Base-by-base conservation (phyloP, 208 protist genomes). In the Acanthamoeba castellanii region DNA sequence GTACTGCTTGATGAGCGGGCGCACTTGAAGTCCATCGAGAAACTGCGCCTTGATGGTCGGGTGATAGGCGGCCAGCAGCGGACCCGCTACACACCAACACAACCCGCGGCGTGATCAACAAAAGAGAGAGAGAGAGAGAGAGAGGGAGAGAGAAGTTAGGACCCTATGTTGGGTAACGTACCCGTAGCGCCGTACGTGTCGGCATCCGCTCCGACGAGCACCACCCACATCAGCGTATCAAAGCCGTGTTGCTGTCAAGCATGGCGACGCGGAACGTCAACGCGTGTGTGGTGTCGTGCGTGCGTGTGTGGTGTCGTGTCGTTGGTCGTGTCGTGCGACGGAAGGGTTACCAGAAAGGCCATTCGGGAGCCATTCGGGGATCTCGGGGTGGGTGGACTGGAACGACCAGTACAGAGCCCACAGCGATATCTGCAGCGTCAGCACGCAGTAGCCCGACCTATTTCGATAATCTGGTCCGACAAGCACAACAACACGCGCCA, bases 391-490 rank as follows among this genome's bases (percentile, higher is more conserved):
- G 68, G 20, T 16, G 9, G 16, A 16, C 42, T 52, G 57, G 74
- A 94, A 94, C 16, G 50, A 70, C 90, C 90, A 94, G 34, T 94
- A 47, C 27, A 94, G 90, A 9, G 90, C 68, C 90, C 90, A 94
- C 61, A 94, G 30, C 47, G 90, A 72, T 3, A 94, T 94, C 66
- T 85, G 92, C 61, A 94, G 32, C 16, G 64, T 81, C 8, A 94
- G 37, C 68, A 94, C 90, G 52, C 61, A 72, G 34, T 94, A 81
- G 32, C 90, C 90, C 42, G 90, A 94, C 57, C 90, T 59, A 25
- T 30, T 37, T 2, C 90, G 9, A 61, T 94, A 94, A 25, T 94
- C 90, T 85, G n/a, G 47, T 52, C 11, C 47, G 47, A 52, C 47
- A 4, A 52, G 11, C 47, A 52, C 47, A 4, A n/a, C n/a, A n/a